Evolutionary conservation across 345 rosid genomes (phyloP).

Genomic region (Stellera chamaejasme): DNA sequence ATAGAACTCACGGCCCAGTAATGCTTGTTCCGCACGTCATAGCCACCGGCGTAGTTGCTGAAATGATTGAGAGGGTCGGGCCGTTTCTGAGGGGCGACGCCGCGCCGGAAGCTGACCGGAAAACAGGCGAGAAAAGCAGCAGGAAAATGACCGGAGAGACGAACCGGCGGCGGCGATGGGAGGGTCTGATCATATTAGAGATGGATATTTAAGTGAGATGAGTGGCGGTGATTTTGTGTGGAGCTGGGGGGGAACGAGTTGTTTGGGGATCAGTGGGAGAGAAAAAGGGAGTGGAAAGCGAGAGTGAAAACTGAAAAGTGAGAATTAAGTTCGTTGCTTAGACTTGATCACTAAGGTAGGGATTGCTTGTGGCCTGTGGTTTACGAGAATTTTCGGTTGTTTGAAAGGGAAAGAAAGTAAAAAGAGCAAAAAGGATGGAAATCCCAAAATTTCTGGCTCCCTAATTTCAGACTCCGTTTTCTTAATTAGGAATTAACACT

Average conservation of each 20-base stretch:
- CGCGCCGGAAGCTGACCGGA: conserved; percentile 20
- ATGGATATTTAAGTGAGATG: too few relatives aligned
- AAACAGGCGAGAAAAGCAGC: conserved; percentile 25
- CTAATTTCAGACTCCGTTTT: not conserved
- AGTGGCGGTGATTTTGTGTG: too few relatives aligned
- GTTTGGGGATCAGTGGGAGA: not conserved
- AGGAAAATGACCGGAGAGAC: conserved; percentile 21
- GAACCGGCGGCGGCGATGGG: conserved; percentile 1
- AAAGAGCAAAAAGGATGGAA: conserved; percentile 13
- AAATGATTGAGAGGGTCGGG: conserved; percentile 54
- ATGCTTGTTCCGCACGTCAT: conserved; percentile 45
- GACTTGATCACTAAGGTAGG: conserved; percentile 56
- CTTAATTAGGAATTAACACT: too few relatives aligned
- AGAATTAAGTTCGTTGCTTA: conserved; percentile 6
- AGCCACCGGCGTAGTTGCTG: conserved; percentile 42
- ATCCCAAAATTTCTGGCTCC: conserved; percentile 15
- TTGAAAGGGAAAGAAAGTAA: conserved; percentile 8
- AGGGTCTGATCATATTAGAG: too few relatives aligned
- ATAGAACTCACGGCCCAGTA: conserved; percentile 60
- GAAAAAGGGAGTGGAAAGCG: conserved; percentile 8
- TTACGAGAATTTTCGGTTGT: conserved; percentile 2
- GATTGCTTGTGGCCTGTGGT: conserved; percentile 50
- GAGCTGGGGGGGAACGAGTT: not conserved
- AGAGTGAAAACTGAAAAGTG: not conserved
- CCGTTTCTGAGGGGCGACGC: conserved; percentile 20